Evolutionary conservation across 2,329 filamentous ascomycete species (phyloP).

Genomic region (Exophiala sp.): DNA sequence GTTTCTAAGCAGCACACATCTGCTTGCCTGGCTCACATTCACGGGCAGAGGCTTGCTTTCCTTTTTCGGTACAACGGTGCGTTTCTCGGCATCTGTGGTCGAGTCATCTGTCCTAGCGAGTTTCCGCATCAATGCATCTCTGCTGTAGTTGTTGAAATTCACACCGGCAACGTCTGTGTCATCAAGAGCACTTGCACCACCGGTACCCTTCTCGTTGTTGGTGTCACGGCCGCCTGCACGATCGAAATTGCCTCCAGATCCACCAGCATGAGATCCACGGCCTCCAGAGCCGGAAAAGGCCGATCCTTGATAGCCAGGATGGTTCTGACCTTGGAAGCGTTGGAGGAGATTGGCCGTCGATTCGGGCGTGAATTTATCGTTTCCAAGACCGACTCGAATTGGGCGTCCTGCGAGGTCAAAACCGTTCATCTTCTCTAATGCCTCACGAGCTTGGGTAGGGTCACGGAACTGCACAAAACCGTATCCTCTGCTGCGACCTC

Average conservation of each 20-base stretch:
- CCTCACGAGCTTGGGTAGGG: slow-evolving; percentile 85
- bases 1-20: slow-evolving; percentile 90
- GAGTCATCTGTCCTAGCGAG: slow-evolving; percentile 92
- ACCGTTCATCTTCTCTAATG: slow-evolving; percentile 98
- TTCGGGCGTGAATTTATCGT: slow-evolving; percentile 99
- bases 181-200: slow-evolving; percentile 89
- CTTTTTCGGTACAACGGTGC: slow-evolving; percentile 71
- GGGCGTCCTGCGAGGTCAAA: slow-evolving; percentile 96
- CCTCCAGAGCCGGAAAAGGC: slow-evolving; percentile 87
- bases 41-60: slow-evolving; percentile 75
- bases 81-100: slow-evolving; percentile 61
- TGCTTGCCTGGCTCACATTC: slow-evolving; percentile 86
- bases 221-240: slow-evolving; percentile 83
- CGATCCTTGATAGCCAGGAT: slow-evolving; percentile 71
- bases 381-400: slow-evolving; percentile 97
- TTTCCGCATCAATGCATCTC: slow-evolving; percentile 97
- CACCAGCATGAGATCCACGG: slow-evolving; percentile 77
- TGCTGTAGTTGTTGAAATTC: slow-evolving; percentile 99
- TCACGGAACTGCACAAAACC: slow-evolving; percentile 98
- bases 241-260: slow-evolving; percentile 71
- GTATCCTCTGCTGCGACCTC: slow-evolving; percentile 85
- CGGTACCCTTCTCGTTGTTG: slow-evolving; percentile 81
- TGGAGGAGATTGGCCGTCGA: slow-evolving; percentile 89
- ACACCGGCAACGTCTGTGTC: slow-evolving; percentile 97
- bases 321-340: slow-evolving; percentile 78